Conservation (phyloP, 305 asterid genomes). For the Fraxinus angustifolia region DNA sequence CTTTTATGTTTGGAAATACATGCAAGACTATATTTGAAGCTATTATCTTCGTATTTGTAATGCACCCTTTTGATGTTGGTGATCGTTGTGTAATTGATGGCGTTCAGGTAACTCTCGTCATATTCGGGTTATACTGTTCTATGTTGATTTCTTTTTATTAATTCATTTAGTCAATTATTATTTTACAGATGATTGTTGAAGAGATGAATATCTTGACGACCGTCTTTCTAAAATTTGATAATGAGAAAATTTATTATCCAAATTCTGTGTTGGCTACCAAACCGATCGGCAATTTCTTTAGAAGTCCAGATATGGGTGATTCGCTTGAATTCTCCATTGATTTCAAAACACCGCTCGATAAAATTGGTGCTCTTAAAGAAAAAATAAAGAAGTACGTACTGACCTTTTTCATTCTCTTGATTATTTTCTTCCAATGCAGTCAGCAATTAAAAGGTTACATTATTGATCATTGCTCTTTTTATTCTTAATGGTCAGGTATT, state of each 20-base stretch:
- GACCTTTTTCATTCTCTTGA: neutral
- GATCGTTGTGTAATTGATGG: slow-evolving; percentile 31
- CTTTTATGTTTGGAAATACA: slow-evolving; percentile 30
- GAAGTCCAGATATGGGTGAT: slow-evolving; percentile 34
- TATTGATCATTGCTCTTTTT: neutral
- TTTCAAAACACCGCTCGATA: slow-evolving; percentile 31
- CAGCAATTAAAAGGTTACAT: neutral
- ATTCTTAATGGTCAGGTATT: slow-evolving; percentile 17
- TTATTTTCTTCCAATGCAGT: neutral
- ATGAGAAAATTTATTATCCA: slow-evolving; percentile 29
- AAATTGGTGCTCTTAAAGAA: slow-evolving; percentile 27
- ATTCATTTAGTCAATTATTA: neutral
- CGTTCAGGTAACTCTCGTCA: slow-evolving; percentile 21
- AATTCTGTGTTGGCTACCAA: slow-evolving; percentile 24
- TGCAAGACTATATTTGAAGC: slow-evolving; percentile 28
- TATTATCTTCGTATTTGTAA: slow-evolving; percentile 20
- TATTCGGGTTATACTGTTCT: neutral
- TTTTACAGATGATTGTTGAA: slow-evolving; percentile 31
- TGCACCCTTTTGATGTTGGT: slow-evolving; percentile 34
- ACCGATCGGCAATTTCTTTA: slow-evolving; percentile 26
- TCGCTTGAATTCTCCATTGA: slow-evolving; percentile 25
- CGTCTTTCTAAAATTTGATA: slow-evolving; percentile 27
- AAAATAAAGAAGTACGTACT: slow-evolving; percentile 23
- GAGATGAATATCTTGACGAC: slow-evolving; percentile 35
- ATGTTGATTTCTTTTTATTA: neutral